Base-by-base conservation (phyloP, 495 filamentous ascomycete species). In the Penicillium mononematosum region DNA sequence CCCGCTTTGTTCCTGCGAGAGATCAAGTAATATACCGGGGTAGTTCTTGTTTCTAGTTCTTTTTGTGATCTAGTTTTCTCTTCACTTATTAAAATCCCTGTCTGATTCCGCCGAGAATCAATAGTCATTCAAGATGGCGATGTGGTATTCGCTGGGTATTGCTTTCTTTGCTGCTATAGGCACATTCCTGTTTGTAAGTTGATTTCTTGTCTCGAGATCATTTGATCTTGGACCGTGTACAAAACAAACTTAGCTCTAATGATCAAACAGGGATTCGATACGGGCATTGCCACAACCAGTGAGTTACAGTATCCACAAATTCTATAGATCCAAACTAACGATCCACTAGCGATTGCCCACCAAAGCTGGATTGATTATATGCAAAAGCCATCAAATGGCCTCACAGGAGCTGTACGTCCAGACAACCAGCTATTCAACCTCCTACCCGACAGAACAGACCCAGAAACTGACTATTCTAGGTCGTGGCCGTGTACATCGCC, bases 331-430 rank as follows among this genome's bases (percentile, higher is more conserved):
- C 32, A 44, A 43, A 54, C 67, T 67, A 45, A 64, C 11, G 24
- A 32, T 24, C 11, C 1, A 22, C 27, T 11, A 83, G 81, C 82
- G 27, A 85, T 85, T 52, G 81, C 82, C 11, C 82, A 85, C 60
- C 62, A 79, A 64, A 83, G 81, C 63, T 85, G 80, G 80, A 77
- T 83, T 46, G 73, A 80, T 59, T 85, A 84, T 60, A 84, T 85
- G 81, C 31, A 76, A 34, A 59, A 80, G 42, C 82, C 82, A 8
- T 81, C 79, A 17, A 70, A 78, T 56, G 81, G 71, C 0, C 62
- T 83, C 6, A 83, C 79, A n/a, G 82, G 82, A 57, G 80, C 82
- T n/a, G 81, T 83, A 63, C 34, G 72, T 70, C 32, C 3, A 39
- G 0, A 16, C 47, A 22, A 1, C 2, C 3, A 53, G 36, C 20